Base-by-base conservation (phyloP, 768 basidiomycete species). In the Hygrophorus pudorinus region DNA sequence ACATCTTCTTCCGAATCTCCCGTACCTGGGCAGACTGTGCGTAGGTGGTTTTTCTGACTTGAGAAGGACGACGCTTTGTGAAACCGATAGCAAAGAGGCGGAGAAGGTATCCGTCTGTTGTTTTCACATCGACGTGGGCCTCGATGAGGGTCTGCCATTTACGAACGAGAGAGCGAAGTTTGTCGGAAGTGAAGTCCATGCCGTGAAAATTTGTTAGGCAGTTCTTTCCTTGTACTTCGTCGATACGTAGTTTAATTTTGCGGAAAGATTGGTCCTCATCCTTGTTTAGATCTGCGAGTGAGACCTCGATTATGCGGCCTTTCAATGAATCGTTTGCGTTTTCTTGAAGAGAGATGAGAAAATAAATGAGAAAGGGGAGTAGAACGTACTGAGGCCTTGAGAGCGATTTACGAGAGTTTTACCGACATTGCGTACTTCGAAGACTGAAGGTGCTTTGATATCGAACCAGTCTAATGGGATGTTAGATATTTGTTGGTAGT, bases 171-270 rank as follows among this genome's bases (percentile, higher is more conserved):
- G 96, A 98, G 46, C 96, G 92, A 53, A 98, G 84, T 71, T 98
- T 98, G 81, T 99, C 96, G 47, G 94, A 96, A 50, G 96, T 98
- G 73, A 99, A 97, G 73, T 94, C 90, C 94, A 99, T 98, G 65
- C 96, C 96, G 68, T 94, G 87, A 88, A 99, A 99, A 70, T 93
- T 94, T 65, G 96, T 98, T 45, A 98, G 78, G 76, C 92, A 96
- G 76, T 91, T 96, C 76, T 93, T 94, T 72, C 96, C 96, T 71
- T 96, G 85, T 48, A 90, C 75, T 59, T 92, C 89, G 63, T 97
- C 93, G 59, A 98, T 78, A 60, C 92, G 88, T 65, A 99, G 81
- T 73, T 93, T 92, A 65, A 99, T 93, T 79, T 99, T 98, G 63
- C 96, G 83, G 89, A 93, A 99, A 45, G 90, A 81, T 62, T 97